A percentile compares a stretch with the other conserved stretches of the same genome.
These are phyloP conservation scores for Boeremia lycopersici DNA, from an alignment of 2,329 filamentous ascomycete species.

Conservation along the genomic window DNA sequence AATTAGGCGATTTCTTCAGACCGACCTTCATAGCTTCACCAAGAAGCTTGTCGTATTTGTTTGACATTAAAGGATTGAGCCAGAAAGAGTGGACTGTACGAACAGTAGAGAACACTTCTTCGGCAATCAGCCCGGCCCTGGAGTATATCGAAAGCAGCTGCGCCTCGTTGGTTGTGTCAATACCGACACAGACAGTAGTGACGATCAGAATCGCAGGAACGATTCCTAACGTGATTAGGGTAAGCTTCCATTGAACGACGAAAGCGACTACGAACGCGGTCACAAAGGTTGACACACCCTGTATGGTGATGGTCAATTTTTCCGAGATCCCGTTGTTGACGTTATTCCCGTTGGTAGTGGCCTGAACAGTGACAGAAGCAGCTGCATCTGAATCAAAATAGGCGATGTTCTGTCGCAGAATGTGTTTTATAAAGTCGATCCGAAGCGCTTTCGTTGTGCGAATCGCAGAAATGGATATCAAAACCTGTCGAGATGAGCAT, in stretches of 20 bases:
- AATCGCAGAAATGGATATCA: slow-evolving; percentile 58
- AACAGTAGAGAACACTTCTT: slow-evolving; percentile 59
- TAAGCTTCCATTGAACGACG: slow-evolving; percentile 89
- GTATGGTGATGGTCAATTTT: slow-evolving; percentile 53
- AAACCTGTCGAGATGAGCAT: slow-evolving; percentile 30
- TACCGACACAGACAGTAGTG: slow-evolving; percentile 36
- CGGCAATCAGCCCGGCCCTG: slow-evolving; percentile 54
- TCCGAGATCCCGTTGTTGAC: slow-evolving; percentile 82
- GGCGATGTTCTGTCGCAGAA: slow-evolving; percentile 59
- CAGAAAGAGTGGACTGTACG: slow-evolving; percentile 57
- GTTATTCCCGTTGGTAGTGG: slow-evolving; percentile 91
- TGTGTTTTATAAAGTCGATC: slow-evolving; percentile 66
- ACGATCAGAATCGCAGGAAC: slow-evolving; percentile 52
- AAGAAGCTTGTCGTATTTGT: slow-evolving; percentile 53
- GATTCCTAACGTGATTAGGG: slow-evolving; percentile 69
- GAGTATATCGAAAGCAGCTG: slow-evolving; percentile 51
- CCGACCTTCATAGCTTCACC: slow-evolving; percentile 52
- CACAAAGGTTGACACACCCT: slow-evolving; percentile 61
- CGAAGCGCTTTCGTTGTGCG: slow-evolving; percentile 59
- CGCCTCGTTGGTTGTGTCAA: slow-evolving; percentile 47
- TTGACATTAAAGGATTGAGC: slow-evolving; percentile 50
- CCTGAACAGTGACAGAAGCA: slow-evolving; percentile 91
- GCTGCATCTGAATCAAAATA: slow-evolving; percentile 80
- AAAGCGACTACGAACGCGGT: slow-evolving; percentile 93
- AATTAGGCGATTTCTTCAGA: slow-evolving; percentile 52